Base-by-base conservation (phyloP, 2,329 filamentous ascomycete genomes). In the Lachnellula occidentalis region DNA sequence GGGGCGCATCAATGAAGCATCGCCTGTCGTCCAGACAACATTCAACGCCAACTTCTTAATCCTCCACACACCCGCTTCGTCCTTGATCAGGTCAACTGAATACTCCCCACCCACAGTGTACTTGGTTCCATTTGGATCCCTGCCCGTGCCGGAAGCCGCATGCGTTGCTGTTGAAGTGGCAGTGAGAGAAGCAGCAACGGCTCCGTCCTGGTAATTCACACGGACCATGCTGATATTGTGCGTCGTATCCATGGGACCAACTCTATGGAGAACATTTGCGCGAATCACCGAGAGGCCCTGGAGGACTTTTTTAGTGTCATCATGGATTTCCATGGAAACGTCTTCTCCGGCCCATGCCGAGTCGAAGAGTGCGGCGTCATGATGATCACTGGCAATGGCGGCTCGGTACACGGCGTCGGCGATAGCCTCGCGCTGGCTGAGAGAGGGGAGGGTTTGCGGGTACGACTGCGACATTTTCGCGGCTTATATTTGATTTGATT, bases 61-160 rank as follows among this genome's bases (percentile, higher is more conserved):
- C 64, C 68, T 72, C 71, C 71, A 73, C 52, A 69, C 22, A 9
- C 64, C 66, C 31, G 65, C 65, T 17, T 60, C 58, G 60, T 69
- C 66, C 55, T 57, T 64, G 4, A 69, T 60, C 17, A 71, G 34
- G 51, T 70, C 67, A 12, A 69, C 21, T 17, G 41, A 63, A 53
- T 72, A 73, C 48, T 64, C 50, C 11, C 56, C 43, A 5, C 66
- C 69, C 15, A 53, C 63, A 52, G 67, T 41, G 17, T 66, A 65
- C 34, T 60, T 59, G 19, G 58, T 47, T 2, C 58, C 59, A 48
- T 53, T 64, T 8, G 61, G 52, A 14, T 67, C 57, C 34, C 54
- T 57, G 0, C 70, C 71, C 51, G 63, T 55, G 1, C 66, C 67
- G 4, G 52, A 27, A 1, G 58, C 60, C 48, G 53, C 64, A 59